Evolutionary conservation across 2,329 filamentous ascomycete genomes (phyloP).

Genomic region (Hypoxylon sp.): DNA sequence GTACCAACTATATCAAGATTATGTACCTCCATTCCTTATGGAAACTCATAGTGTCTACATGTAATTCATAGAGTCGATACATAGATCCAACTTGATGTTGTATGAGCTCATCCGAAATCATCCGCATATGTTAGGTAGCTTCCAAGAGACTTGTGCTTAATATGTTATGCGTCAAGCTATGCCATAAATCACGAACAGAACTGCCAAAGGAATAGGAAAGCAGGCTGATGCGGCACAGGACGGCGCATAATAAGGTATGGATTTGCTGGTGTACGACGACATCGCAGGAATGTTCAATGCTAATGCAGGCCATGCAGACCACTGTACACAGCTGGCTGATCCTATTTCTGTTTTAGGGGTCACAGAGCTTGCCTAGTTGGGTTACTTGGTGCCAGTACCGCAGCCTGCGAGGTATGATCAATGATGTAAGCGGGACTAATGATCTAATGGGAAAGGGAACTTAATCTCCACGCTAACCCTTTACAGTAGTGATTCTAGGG

Average conservation of each 20-base stretch:
- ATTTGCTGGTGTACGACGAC: not conserved
- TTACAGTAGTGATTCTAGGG: conserved; percentile 14
- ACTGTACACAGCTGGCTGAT: too few species aligned
- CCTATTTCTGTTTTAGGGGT: not conserved
- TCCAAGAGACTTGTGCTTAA: too few species aligned
- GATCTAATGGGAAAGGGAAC: conserved; percentile 21
- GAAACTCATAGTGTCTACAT: too few species aligned
- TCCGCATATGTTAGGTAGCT: too few species aligned
- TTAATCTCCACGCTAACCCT: conserved; percentile 19
- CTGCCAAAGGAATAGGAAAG: not conserved
- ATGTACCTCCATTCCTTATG: too few species aligned
- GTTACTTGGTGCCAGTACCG: conserved; percentile 12
- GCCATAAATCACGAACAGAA: not conserved
- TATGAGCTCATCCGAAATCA: too few species aligned
- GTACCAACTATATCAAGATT: too few species aligned
- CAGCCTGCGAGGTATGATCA: conserved; percentile 8
- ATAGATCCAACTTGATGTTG: too few species aligned
- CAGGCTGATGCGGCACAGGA: not conserved
- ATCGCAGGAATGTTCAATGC: not conserved
- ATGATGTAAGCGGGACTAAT: conserved; percentile 2
- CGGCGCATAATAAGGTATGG: not conserved
- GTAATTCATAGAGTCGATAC: too few species aligned
- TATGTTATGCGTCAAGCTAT: not conserved
- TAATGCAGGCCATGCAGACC: too few species aligned
- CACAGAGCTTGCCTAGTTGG: conserved; percentile 12